Evolutionary conservation across 2,329 filamentous ascomycete species (phyloP), one percentile per base, ranked within the genome.

Genomic region (Fusarium paranaense): DNA sequence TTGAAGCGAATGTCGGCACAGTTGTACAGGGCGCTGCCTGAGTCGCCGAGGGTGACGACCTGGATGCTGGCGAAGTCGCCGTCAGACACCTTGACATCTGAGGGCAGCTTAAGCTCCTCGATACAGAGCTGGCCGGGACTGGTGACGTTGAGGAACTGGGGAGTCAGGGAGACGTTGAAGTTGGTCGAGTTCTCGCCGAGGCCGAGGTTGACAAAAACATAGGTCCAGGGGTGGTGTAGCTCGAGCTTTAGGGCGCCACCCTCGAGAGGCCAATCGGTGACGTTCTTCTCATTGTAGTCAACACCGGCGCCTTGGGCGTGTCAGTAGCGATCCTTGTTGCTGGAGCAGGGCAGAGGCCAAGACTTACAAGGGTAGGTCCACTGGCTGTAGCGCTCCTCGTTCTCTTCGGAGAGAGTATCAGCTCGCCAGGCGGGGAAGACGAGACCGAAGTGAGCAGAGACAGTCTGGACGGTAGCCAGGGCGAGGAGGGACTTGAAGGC

Each of bases 1-100:
- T 86, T 88, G 83, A 95, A 92, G 30, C 89, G 91, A 74, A 95
- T 89, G 77, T 95, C 93, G 78, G 93, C 91, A 81, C 93, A 95
- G 82, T 92, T 93, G 82, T 94, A 95, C 35, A 95, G 83, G 18
- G 92, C 90, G 42, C 86, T 87, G 22, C 86, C 88, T 5, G 84
- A 85, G 25, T 88, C 85, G 32, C 90, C 90, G 56, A 90, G 85
- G 5, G 90, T 92, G 38, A 94, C 87, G 61, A 95, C 90, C 83
- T 95, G 93, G 64, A 95, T 84, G 35, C 90, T 92, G 16, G 88
- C 93, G 57, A 89, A 86, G 73, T 88, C 87, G 47, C 93, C 93
- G 40, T 93, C 90, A 27, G 80, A 80, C 40, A 91, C 82, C 58
- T 85, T 85, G 27, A 90, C 65, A 10, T 38, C 40, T 20, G 72